phyloP scores from a whole-genome alignment of 2,329 filamentous ascomycete species.

The Lachnellula arida region DNA sequence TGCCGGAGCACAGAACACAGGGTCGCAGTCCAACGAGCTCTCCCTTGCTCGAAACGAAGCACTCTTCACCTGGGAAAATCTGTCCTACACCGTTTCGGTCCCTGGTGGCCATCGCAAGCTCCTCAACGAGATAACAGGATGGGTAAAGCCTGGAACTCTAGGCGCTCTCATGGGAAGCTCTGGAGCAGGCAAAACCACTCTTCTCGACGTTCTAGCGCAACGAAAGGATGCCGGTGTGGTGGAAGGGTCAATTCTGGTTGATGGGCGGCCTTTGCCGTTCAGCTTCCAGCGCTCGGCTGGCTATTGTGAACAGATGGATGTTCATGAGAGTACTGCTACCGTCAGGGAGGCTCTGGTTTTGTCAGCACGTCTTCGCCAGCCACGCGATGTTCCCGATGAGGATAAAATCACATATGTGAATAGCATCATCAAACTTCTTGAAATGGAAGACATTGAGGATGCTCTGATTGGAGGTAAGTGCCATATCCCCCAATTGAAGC shows the following conservation, averaged over 20 bases:
- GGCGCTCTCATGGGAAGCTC: conserved; percentile 58
- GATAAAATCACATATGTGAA: conserved; percentile 87
- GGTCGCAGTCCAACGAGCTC: conserved; percentile 43
- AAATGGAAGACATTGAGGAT: conserved; percentile 63
- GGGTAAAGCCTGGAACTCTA: conserved; percentile 67
- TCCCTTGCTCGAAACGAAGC: conserved; percentile 58
- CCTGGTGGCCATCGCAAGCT: conserved; percentile 59
- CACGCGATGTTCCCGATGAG: conserved; percentile 60
- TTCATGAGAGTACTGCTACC: conserved; percentile 73
- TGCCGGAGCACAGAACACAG: too few species aligned
- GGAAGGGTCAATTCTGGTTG: conserved; percentile 70
- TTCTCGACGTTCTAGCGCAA: conserved; percentile 53
- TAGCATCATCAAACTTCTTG: conserved; percentile 61
- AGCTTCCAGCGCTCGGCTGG: conserved; percentile 74
- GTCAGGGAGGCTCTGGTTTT: conserved; percentile 87
- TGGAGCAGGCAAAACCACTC: conserved; percentile 56
- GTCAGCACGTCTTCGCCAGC: conserved; percentile 82
- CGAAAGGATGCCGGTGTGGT: conserved; percentile 82
- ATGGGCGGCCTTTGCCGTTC: conserved; percentile 62
- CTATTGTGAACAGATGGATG: conserved; percentile 88
- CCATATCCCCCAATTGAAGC: conserved; percentile 21
- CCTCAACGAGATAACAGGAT: conserved; percentile 76
- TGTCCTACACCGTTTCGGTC: conserved; percentile 62
- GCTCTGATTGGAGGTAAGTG: conserved; percentile 57
- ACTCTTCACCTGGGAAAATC: conserved; percentile 70